Percentiles rank a stretch among this genome's conserved stretches.
These are phyloP conservation scores for Pseudofabraea citricarpa DNA, from an alignment of 2,329 filamentous ascomycete genomes.

Conservation along the genomic window DNA sequence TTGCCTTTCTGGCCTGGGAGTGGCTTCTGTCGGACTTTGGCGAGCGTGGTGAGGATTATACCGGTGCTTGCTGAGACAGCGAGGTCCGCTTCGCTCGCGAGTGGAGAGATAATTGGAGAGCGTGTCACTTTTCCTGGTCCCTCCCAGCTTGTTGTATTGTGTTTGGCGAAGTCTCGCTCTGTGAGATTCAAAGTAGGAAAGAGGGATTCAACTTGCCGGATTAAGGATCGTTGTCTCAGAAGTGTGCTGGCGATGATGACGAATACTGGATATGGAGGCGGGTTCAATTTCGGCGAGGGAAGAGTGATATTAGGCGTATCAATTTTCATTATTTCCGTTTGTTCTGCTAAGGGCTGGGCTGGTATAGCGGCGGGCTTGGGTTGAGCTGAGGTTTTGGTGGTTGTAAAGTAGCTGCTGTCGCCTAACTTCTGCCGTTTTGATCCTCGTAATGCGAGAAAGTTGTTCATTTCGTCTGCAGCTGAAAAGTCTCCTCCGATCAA, in stretches of 20 bases:
- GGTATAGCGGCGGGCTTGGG: too few relatives aligned
- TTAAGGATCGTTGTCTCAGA: conserved; percentile 38
- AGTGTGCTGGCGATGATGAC: conserved; percentile 49
- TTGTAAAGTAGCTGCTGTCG: conserved; percentile 24
- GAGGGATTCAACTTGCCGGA: conserved; percentile 43
- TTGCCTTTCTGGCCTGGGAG: conserved; percentile 54
- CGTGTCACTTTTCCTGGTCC: conserved; percentile 26
- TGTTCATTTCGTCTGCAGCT: conserved; percentile 37
- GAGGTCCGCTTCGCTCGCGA: conserved; percentile 64
- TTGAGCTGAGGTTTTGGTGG: neutral
- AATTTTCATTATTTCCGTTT: too few relatives aligned
- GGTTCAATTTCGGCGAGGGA: neutral
- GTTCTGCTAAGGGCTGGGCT: too few relatives aligned
- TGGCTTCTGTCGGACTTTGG: conserved; percentile 67
- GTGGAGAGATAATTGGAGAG: conserved; percentile 32
- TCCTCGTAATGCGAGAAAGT: conserved; percentile 45
- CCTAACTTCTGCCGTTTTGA: conserved; percentile 23
- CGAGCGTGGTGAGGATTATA: conserved; percentile 64
- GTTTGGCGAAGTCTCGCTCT: conserved; percentile 52
- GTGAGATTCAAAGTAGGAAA: conserved; percentile 48
- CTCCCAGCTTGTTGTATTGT: conserved; percentile 31
- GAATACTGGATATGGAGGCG: conserved; percentile 19
- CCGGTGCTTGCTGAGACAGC: conserved; percentile 65
- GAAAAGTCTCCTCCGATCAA: conserved; percentile 29
- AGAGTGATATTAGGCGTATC: neutral